Evolutionary conservation across 2,329 filamentous ascomycete species (phyloP).

Genomic region (Colletotrichum sp.): DNA sequence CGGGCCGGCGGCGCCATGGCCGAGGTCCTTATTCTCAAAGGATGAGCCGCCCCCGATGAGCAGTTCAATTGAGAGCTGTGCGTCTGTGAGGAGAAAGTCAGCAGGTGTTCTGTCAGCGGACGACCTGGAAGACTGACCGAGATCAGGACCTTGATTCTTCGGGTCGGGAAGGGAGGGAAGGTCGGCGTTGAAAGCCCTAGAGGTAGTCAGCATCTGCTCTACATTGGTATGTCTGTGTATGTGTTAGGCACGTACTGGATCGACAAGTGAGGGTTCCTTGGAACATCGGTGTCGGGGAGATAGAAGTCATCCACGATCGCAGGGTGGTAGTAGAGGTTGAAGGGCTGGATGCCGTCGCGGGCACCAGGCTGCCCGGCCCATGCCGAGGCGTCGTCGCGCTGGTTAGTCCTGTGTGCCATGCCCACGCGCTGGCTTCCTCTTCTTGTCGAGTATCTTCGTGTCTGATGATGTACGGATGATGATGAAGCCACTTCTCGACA

Average conservation of each 20-base stretch:
- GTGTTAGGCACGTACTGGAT: neutral
- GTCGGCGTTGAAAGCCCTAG: constrained; percentile 2
- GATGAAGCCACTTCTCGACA: neutral
- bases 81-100: neutral
- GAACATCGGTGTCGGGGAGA: neutral
- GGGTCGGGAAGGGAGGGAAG: neutral
- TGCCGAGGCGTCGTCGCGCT: neutral
- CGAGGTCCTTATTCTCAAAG: neutral
- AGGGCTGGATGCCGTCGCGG: neutral
- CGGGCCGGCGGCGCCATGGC: neutral
- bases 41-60: neutral
- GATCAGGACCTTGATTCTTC: neutral
- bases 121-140: neutral
- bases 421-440: neutral
- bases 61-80: neutral
- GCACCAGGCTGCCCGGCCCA: neutral
- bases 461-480: neutral
- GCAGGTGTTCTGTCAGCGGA: neutral
- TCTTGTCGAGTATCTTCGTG: neutral
- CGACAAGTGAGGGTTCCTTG: neutral
- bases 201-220: neutral
- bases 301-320: neutral
- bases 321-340: neutral
- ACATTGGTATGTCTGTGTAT: neutral
- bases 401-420: neutral